Evolutionary conservation across 2,329 filamentous ascomycete species (phyloP).

Genomic region (Bipolaris victoriae): DNA sequence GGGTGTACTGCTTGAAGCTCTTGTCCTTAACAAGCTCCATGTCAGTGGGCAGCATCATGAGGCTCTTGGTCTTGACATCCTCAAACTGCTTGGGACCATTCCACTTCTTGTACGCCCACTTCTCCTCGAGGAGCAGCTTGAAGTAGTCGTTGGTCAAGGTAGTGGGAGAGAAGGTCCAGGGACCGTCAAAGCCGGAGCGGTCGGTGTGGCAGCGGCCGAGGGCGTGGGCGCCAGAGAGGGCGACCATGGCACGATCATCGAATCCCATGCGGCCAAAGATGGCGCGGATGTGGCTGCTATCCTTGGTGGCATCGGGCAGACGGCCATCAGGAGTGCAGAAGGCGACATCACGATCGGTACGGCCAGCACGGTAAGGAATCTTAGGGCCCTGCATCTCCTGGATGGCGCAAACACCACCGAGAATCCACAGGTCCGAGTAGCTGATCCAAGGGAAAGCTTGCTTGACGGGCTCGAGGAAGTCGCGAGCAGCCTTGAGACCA

Average conservation of each 20-base stretch:
- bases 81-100: conserved; percentile 89
- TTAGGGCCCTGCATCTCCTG: conserved; percentile 93
- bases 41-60: conserved; percentile 98
- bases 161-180: conserved; percentile 76
- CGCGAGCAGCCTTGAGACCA: conserved; percentile 81
- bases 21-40: conserved; percentile 88
- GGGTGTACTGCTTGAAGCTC: conserved; percentile 77
- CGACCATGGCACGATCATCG: conserved; percentile 95
- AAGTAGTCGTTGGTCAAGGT: conserved; percentile 95
- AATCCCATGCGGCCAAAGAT: conserved; percentile 99
- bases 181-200: conserved; percentile 88
- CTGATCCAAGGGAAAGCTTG: conserved; percentile 90
- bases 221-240: conserved; percentile 83
- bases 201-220: conserved; percentile 86
- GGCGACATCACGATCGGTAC: conserved; percentile 75
- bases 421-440: conserved; percentile 97
- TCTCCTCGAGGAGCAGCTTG: conserved; percentile 84
- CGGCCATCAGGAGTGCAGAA: conserved; percentile 95
- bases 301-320: conserved; percentile 81
- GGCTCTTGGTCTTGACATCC: conserved; percentile 81
- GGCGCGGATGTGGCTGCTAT: conserved; percentile 77
- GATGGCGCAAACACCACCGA: conserved; percentile 81
- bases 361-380: conserved; percentile 88
- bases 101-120: conserved; percentile 98
- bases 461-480: conserved; percentile 94